A percentile compares a stretch with the other conserved stretches of the same genome.
These are phyloP conservation scores for Trametes sanguinea DNA, from an alignment of 768 basidiomycete genomes.

Conservation along the genomic window DNA sequence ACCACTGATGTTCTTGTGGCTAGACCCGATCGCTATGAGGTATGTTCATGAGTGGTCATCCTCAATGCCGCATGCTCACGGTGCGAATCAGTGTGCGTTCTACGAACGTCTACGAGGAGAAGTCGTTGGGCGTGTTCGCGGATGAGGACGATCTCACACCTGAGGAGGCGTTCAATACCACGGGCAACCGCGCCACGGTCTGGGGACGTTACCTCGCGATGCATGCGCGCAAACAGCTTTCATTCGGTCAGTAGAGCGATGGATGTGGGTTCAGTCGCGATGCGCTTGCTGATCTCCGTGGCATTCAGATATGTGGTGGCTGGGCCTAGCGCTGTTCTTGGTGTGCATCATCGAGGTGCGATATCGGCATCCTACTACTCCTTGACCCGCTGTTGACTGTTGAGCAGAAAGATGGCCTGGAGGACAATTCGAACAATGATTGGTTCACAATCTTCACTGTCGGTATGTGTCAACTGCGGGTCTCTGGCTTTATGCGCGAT, in stretches of 20 bases:
- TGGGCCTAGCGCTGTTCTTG: slow-evolving; percentile 80
- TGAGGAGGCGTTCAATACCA: slow-evolving; percentile 44
- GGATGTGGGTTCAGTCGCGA: no score
- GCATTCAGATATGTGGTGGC: slow-evolving; percentile 93
- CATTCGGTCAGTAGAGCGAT: slow-evolving; percentile 63
- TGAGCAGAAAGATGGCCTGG: slow-evolving; percentile 57
- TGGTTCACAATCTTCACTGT: slow-evolving; percentile 90
- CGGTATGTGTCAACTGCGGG: slow-evolving; percentile 41
- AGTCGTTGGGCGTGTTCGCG: slow-evolving; percentile 79
- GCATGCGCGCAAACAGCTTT: slow-evolving; percentile 86
- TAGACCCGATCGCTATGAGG: slow-evolving; percentile 85
- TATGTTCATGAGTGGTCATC: slow-evolving; percentile 27
- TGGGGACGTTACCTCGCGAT: slow-evolving; percentile 79
- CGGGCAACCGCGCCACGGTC: slow-evolving; percentile 56
- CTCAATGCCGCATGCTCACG: neutral
- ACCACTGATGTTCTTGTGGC: slow-evolving; percentile 4
- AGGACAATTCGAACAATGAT: slow-evolving; percentile 48
- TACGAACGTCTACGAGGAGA: slow-evolving; percentile 94
- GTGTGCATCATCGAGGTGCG: slow-evolving; percentile 92
- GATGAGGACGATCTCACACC: slow-evolving; percentile 38
- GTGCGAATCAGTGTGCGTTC: slow-evolving; percentile 68
- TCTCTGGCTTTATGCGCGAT: slow-evolving; percentile 18
- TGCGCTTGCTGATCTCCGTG: no score
- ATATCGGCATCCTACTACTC: no score
- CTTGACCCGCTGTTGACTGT: neutral